Conservation (phyloP, 345 rosid genomes). For the Aurinia saxatilis region DNA sequence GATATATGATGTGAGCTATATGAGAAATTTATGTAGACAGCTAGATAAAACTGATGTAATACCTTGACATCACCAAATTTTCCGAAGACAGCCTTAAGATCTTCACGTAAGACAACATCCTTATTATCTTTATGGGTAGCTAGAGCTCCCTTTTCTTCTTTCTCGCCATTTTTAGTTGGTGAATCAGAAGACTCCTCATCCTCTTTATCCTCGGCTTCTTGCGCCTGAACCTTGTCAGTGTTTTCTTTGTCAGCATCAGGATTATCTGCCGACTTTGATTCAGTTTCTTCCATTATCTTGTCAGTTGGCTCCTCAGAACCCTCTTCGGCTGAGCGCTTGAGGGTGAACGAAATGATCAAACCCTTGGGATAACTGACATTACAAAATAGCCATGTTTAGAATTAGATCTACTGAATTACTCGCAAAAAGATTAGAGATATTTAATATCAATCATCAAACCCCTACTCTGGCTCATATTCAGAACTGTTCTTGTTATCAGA, state of each 20-base stretch:
- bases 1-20: neutral
- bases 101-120: constrained; percentile 85
- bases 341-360: constrained; percentile 69
- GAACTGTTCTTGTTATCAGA: constrained; percentile 35
- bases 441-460: neutral
- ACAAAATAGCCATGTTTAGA: neutral
- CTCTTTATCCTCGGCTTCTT: constrained; percentile 28
- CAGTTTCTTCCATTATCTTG: constrained; percentile 22
- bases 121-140: constrained; percentile 42
- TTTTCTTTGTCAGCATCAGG: constrained; percentile 29
- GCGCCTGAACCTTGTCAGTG: constrained; percentile 35
- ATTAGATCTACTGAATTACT: constrained; percentile 8
- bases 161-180: constrained; percentile 33
- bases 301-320: constrained; percentile 27
- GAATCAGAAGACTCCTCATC: constrained; percentile 44
- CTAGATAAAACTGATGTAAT: constrained; percentile 1
- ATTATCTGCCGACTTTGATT: constrained; percentile 33
- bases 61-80: constrained; percentile 89
- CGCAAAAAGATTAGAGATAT: neutral
- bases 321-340: constrained; percentile 45
- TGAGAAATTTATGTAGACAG: neutral
- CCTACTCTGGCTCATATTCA: constrained; percentile 50
- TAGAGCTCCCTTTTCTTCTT: constrained; percentile 38
- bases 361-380: constrained; percentile 71
- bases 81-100: constrained; percentile 63